Evolutionary conservation across 306 rosid species (phyloP).

Genomic region (Gastrolobium villosum): DNA sequence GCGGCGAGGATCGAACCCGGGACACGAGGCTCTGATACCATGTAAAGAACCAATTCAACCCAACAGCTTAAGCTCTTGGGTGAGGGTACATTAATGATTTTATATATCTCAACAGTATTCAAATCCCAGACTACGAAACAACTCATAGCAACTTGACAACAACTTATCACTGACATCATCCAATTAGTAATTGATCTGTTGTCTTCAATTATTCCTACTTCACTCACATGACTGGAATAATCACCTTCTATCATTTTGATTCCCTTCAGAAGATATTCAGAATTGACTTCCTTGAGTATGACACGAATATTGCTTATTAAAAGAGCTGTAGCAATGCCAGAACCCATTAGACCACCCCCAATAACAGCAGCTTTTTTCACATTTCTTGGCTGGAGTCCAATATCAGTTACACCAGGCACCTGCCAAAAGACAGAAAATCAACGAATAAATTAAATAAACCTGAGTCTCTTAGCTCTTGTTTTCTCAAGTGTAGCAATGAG

Average conservation of each 20-base stretch:
- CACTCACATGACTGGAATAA: constrained; percentile 28
- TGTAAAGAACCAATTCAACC: no score
- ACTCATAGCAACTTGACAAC: neutral
- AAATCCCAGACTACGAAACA: constrained; percentile 22
- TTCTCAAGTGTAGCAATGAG: constrained; percentile 28
- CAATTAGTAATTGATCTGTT: constrained; percentile 5
- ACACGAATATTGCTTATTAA: constrained; percentile 76
- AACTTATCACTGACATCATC: neutral
- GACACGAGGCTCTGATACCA: no score
- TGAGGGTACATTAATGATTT: no score
- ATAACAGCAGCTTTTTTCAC: constrained; percentile 89
- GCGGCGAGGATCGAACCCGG: no score
- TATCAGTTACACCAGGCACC: constrained; percentile 91
- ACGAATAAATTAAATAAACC: constrained; percentile 26
- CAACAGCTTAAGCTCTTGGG: no score
- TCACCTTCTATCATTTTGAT: constrained; percentile 79
- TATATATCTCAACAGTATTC: no score
- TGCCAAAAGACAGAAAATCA: constrained; percentile 49
- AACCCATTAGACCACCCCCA: constrained; percentile 99
- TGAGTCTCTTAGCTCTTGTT: constrained; percentile 7
- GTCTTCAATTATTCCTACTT: constrained; percentile 13
- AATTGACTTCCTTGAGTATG: constrained; percentile 87
- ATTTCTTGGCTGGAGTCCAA: constrained; percentile 90
- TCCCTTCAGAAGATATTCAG: constrained; percentile 85
- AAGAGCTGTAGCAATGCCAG: constrained; percentile 96